Base-by-base conservation (phyloP, 371 early-diverging fungal genomes). In the Haplosporangium sp. region DNA sequence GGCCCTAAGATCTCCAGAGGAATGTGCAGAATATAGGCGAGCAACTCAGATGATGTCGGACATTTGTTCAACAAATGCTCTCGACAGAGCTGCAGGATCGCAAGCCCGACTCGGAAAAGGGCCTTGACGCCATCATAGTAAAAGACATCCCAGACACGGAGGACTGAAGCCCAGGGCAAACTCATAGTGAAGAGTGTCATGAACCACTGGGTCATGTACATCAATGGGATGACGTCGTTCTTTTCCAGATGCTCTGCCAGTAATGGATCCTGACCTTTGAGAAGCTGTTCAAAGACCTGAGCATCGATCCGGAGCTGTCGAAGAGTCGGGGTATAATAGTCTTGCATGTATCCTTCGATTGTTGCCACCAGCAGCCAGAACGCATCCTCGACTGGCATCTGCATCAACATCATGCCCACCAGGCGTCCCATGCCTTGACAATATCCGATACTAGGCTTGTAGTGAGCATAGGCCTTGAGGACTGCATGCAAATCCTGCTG, bases 391-490 rank as follows among this genome's bases (percentile, higher is more conserved):
- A 90, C 88, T 9, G 89, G 83, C 87, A 96, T 88, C 11, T 94
- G 93, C 90, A 96, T 95, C 64, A 98, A 77, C 85, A 97, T 89
- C 79, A 95, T 86, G 0, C 97, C 98, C 1, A 91, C 97, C 48
- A 98, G 74, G 48, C 95, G 90, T 9, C 96, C 95, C 96, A 98
- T 96, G 2, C 98, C 98, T 79, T 98, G 98, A 74, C 97, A 97
- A 80, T 98, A 98, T 21, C 96, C 98, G 7, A 98, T 85, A 23
- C 85, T 83, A 0, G 91, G 87, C 69, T 97, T 94, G 82, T 95
- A 94, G 21, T 95, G 92, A 0, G 97, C 94, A 76, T 96, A 98
- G 0, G 96, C 96, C 51, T 89, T 87, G 14, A 98, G 83, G 5
- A 97, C 83, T 9, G 83, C 82, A 18, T 91, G 84, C 13, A 98